Base-by-base conservation (phyloP, 1,284 basidiomycete species). In the Boletus semigastroideus region DNA sequence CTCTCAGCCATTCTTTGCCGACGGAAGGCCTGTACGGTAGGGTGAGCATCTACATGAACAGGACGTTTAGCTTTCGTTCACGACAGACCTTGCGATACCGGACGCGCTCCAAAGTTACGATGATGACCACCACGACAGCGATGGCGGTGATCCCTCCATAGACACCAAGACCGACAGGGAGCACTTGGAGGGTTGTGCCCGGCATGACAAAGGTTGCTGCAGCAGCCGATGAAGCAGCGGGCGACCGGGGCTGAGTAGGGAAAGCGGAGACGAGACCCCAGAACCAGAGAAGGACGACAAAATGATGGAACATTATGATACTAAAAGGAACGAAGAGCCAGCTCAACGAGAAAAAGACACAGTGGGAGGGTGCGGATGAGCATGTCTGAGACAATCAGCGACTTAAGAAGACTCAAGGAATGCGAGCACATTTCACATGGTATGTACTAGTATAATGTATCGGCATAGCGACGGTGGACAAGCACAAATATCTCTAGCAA, bases 121-220 rank as follows among this genome's bases (percentile, higher is more conserved):
- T 72, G 48, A 79, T 84, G 55, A 92, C 86, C n/a, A 87, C 82
- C 56, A 87, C 83, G 59, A 92, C 68, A 19, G 84, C 86, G 63
- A 92, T 85, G 12, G 86, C 84, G 22, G 87, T 88, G 54, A 92
- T 86, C 58, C 87, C 89, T 42, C 86, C 88, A 64, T 89, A 92
- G 17, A 92, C 78, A 51, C 86, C 87, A 45, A 92, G 75, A 59
- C 90, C 90, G 57, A 92, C 83, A 0, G 90, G 90, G 45, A 92
- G 74, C 5, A 92, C 89, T 34, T 82, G 78, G 20, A 92, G 63
- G 51, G 77, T 76, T 70, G 82, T 87, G 22, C 90, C 89, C 5
- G 89, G 90, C 39, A 90, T 70, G 36, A 71, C 65, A 70, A 90
- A 88, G 11, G 77, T 72, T 5, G 76, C 70, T 3, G 73, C 61